Conservation (phyloP, 257 asterid species). For the Rauvolfia tetraphylla region DNA sequence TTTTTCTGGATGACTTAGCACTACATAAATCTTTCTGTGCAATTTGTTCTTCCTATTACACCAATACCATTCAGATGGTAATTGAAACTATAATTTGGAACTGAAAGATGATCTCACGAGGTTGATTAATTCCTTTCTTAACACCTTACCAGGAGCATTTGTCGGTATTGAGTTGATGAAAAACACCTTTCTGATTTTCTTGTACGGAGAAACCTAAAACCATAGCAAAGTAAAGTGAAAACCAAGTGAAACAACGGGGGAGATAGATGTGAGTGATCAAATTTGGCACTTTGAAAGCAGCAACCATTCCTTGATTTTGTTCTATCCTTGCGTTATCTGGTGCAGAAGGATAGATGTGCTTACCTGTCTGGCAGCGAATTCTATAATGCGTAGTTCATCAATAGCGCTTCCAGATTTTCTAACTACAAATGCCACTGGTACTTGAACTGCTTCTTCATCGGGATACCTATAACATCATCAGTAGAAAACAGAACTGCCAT, state of each 20-base stretch:
- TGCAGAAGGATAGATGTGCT: neutral
- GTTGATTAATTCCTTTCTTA: constrained; percentile 46
- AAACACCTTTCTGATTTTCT: constrained; percentile 45
- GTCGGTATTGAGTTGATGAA: constrained; percentile 42
- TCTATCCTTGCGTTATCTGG: neutral
- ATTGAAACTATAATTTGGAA: constrained; percentile 35
- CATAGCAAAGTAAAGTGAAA: neutral
- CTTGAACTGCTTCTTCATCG: constrained; percentile 53
- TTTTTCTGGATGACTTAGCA: neutral
- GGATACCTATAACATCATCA: constrained; percentile 37
- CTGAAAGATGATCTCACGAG: constrained; percentile 27
- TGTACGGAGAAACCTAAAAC: constrained; percentile 56
- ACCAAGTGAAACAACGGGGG: neutral
- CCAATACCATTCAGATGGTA: neutral
- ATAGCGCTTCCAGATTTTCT: constrained; percentile 34
- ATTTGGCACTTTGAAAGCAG: neutral
- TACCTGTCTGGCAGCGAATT: constrained; percentile 51
- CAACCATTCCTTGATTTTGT: neutral
- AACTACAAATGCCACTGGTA: constrained; percentile 56
- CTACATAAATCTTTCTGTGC: neutral
- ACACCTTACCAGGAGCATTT: constrained; percentile 52
- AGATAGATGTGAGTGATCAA: neutral
- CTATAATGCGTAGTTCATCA: constrained; percentile 34
- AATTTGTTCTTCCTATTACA: neutral
- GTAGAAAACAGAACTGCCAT: no score